Conservation (phyloP, 371 early-diverging fungal species). For the Circinella umbellata region DNA sequence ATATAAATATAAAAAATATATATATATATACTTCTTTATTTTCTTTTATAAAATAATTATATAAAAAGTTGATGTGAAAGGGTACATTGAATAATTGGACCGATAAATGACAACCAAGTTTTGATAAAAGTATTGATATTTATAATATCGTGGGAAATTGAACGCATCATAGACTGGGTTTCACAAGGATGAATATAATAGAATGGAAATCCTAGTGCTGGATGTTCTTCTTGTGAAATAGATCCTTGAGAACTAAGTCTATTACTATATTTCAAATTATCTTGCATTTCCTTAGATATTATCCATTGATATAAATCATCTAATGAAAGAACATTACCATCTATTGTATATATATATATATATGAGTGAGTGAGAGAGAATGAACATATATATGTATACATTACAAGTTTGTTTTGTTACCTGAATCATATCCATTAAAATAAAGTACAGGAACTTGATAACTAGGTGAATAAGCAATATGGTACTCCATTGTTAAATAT, state of each 20-base stretch:
- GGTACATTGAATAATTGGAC: slow-evolving; percentile 31
- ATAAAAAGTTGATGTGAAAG: slow-evolving; percentile 13
- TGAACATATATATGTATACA: not conserved
- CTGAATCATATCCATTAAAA: slow-evolving; percentile 55
- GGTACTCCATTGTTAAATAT: slow-evolving; percentile 57
- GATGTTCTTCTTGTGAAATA: slow-evolving; percentile 65
- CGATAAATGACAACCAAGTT: slow-evolving; percentile 43
- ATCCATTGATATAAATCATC: slow-evolving; percentile 54
- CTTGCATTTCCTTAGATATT: slow-evolving; percentile 37
- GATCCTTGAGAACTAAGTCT: slow-evolving; percentile 21
- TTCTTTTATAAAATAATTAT: not conserved
- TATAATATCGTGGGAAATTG: slow-evolving; percentile 25
- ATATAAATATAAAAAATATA: too few species aligned
- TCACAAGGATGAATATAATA: slow-evolving; percentile 79
- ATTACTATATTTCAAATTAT: slow-evolving; percentile 9
- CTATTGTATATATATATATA: slow-evolving; percentile 20
- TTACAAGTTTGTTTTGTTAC: slow-evolving; percentile 24
- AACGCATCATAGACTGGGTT: slow-evolving; percentile 63
- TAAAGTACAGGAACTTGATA: slow-evolving; percentile 79
- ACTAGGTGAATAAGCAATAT: slow-evolving; percentile 68
- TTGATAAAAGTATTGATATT: slow-evolving; percentile 31
- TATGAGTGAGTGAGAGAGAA: not conserved
- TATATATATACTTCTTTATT: too few species aligned
- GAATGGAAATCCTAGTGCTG: slow-evolving; percentile 59
- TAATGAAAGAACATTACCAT: slow-evolving; percentile 46